Evolutionary conservation across 2,329 filamentous ascomycete species (phyloP).

Genomic region (Cladosporium sp.): DNA sequence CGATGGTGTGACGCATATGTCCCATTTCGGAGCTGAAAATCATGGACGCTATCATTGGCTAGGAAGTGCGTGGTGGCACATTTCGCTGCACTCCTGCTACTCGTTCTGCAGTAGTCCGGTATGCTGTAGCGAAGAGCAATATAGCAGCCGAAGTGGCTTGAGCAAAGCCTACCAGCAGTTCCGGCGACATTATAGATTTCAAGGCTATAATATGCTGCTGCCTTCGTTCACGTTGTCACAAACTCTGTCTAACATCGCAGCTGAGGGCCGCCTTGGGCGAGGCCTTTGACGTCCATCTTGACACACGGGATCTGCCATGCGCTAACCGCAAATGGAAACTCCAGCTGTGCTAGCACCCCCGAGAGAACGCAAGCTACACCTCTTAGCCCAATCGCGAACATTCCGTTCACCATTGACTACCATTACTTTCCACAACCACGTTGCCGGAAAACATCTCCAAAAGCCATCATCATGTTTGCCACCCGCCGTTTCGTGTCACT

Average conservation of each 20-base stretch:
- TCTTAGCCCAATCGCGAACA: conserved; percentile 7
- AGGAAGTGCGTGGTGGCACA: not conserved
- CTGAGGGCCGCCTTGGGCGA: not conserved
- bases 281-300: conserved; percentile 1
- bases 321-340: not conserved
- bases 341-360: not conserved
- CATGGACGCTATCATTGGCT: not conserved
- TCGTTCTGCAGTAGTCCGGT: not conserved
- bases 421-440: not conserved
- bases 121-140: not conserved
- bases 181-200: not conserved
- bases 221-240: not conserved
- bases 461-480: conserved; percentile 30
- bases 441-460: not conserved
- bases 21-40: not conserved
- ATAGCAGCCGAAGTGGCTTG: not conserved
- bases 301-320: not conserved
- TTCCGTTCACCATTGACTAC: not conserved
- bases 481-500: conserved; percentile 28
- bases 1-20: not conserved
- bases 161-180: not conserved
- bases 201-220: not conserved
- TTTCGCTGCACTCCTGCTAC: not conserved
- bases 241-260: not conserved
- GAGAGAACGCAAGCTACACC: not conserved